Percentiles rank a stretch among this genome's conserved stretches.
Evolutionary conservation across 2,329 filamentous ascomycete species (phyloP).

Genomic region (Aspergillus sp.): DNA sequence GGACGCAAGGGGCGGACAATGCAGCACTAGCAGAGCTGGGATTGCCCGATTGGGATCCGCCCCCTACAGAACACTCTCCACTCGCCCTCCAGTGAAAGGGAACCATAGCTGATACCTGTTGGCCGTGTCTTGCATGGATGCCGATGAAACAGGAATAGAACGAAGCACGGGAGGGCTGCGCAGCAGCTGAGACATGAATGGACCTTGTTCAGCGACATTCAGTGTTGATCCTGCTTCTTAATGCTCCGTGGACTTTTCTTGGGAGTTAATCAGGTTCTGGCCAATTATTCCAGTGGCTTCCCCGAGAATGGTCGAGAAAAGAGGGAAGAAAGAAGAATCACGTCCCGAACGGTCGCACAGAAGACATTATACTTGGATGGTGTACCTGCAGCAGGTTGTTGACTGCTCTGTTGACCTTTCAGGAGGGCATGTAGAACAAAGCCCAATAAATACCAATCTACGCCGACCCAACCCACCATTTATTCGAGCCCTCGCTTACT

Average conservation of each 20-base stretch:
- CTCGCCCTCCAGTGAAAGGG: constrained; percentile 9
- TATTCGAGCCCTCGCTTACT: background rate
- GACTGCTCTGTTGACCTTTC: background rate
- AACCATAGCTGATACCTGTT: constrained; percentile 14
- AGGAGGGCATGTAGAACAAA: background rate
- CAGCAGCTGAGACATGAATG: constrained; percentile 19
- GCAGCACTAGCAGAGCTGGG: constrained; percentile 10
- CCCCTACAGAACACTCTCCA: constrained; percentile 7
- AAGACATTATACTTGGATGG: background rate
- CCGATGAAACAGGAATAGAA: constrained; percentile 17
- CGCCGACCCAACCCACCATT: background rate
- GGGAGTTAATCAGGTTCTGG: background rate
- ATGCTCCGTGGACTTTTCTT: constrained; percentile 8
- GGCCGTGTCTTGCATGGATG: constrained; percentile 20
- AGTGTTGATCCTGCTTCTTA: constrained; percentile 14
- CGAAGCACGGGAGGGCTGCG: constrained; percentile 16
- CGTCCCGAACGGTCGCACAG: background rate
- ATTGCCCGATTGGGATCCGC: constrained; percentile 12
- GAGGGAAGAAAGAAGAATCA: background rate
- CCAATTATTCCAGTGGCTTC: constrained; percentile 4
- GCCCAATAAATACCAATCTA: background rate
- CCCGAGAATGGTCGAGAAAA: background rate
- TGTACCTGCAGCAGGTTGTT: background rate
- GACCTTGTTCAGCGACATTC: constrained; percentile 11
- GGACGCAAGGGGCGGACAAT: constrained; percentile 24